Percentiles rank a stretch among this genome's conserved stretches.
Conservation (phyloP, 805 yeast species). For the Sungouiella blattae region DNA sequence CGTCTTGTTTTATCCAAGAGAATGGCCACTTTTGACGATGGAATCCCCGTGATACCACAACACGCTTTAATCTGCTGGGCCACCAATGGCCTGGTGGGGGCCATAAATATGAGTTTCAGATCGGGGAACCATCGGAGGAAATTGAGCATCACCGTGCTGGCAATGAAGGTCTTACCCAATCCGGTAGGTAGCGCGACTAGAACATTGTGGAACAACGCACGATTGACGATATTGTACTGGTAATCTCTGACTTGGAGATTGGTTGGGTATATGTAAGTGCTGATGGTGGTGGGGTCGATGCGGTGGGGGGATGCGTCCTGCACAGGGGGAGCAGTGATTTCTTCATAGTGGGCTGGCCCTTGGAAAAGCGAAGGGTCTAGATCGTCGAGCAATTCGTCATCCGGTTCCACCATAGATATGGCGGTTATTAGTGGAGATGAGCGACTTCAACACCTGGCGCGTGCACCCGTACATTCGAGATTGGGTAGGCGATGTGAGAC, state of each 20-base stretch:
- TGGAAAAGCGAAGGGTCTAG: no score
- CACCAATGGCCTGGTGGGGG: conserved; percentile 94
- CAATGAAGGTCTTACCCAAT: conserved; percentile 93
- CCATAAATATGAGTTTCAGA: conserved; percentile 86
- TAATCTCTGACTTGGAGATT: conserved; percentile 83
- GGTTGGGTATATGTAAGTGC: conserved; percentile 76
- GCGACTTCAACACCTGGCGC: no score
- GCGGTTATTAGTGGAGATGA: no score
- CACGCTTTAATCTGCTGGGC: conserved; percentile 96
- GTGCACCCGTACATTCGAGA: no score
- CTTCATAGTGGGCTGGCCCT: no score
- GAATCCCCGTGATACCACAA: conserved; percentile 79
- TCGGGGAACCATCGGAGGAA: conserved; percentile 79
- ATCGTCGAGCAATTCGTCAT: no score
- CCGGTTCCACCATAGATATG: no score
- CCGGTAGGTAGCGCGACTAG: conserved; percentile 96
- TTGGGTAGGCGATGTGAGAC: no score
- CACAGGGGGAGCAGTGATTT: no score
- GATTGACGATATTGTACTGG: conserved; percentile 74
- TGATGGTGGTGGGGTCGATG: no score
- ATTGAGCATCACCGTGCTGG: conserved; percentile 89
- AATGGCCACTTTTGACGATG: conserved; percentile 73
- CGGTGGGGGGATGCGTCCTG: no score
- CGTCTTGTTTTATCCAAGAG: conserved; percentile 55
- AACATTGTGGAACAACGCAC: conserved; percentile 68